Conservation (phyloP, 192 early-diverging fungal genomes). For the Backusella tarrabulga region DNA sequence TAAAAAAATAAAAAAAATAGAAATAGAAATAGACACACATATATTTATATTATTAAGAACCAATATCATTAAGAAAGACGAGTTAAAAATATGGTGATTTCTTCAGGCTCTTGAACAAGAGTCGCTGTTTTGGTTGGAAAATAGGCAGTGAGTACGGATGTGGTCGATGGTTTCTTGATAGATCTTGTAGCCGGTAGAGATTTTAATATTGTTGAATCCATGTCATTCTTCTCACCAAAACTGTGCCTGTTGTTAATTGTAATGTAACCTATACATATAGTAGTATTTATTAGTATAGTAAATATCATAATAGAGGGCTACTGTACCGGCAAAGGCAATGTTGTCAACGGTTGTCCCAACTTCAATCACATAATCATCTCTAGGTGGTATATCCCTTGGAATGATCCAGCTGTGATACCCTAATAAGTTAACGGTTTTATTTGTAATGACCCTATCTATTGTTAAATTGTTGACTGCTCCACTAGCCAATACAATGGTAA, state of each 20-base stretch:
- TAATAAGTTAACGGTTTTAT: not conserved
- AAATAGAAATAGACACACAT: not conserved
- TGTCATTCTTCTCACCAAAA: not conserved
- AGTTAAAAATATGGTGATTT: not conserved
- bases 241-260: not conserved
- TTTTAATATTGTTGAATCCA: not conserved
- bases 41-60: not conserved
- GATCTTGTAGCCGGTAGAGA: not conserved
- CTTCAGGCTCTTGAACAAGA: not conserved
- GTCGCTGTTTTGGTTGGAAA: not conserved
- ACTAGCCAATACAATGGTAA: not conserved
- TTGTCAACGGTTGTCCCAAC: not conserved
- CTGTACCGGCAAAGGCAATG: not conserved
- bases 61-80: not conserved
- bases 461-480: not conserved
- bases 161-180: not conserved
- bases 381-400: not conserved
- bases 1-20: not conserved
- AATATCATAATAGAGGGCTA: not conserved
- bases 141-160: not conserved
- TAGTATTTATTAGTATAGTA: not conserved
- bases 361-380: not conserved
- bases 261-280: not conserved
- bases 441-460: not conserved
- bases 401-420: not conserved